phyloP scores from a whole-genome alignment of 73 alveolate genomes.

The Symbiodinium pilosum region DNA sequence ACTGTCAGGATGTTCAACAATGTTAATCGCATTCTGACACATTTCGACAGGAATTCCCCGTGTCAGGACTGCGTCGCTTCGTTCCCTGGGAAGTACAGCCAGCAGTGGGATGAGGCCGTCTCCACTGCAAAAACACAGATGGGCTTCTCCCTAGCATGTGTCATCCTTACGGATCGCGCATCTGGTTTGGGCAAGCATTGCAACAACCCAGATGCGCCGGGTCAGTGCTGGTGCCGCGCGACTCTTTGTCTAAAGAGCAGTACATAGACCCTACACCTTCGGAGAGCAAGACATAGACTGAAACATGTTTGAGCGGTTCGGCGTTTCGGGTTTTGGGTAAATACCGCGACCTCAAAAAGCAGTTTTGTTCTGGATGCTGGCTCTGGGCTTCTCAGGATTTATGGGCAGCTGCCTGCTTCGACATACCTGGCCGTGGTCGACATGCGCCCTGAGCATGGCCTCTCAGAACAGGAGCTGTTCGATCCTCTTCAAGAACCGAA shows the following conservation, averaged over 20 bases:
- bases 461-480: background rate
- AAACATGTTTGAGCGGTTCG: background rate
- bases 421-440: background rate
- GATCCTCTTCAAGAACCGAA: too few relatives aligned
- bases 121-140: background rate
- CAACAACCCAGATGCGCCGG: background rate
- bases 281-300: background rate
- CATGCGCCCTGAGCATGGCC: background rate
- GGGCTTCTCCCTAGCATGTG: background rate
- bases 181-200: slow-evolving; percentile 14
- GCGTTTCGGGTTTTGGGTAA: background rate
- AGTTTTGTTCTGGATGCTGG: background rate
- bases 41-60: background rate
- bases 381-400: background rate
- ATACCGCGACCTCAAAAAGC: too few relatives aligned
- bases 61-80: background rate
- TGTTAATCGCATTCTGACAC: background rate
- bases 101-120: slow-evolving; percentile 17
- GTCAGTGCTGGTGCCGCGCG: slow-evolving; percentile 23
- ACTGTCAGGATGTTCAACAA: background rate
- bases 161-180: slow-evolving; percentile 27
- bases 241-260: background rate
- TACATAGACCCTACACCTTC: background rate
- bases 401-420: background rate
- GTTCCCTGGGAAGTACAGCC: background rate